Evolutionary conservation across 441 rosid species (phyloP).

Genomic region (Pelargonium myrrhifolium): DNA sequence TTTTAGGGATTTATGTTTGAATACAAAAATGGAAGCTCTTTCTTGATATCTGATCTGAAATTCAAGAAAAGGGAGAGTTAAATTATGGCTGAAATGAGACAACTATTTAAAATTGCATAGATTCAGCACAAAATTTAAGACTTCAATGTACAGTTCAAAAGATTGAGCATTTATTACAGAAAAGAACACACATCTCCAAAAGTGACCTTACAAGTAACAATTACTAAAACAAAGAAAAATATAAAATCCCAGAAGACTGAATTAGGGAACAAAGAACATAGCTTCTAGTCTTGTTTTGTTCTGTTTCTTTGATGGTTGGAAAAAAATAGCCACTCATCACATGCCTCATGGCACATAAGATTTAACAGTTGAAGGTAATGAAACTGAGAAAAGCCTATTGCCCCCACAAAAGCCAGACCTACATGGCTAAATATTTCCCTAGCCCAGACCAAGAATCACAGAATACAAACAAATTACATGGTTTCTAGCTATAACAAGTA

Average conservation of each 20-base stretch:
- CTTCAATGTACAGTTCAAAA: neutral
- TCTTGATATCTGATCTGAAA: slow-evolving; percentile 24
- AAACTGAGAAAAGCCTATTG: neutral
- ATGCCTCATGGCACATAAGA: neutral
- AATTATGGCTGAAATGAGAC: neutral
- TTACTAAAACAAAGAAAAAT: neutral
- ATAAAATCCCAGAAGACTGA: too few species aligned
- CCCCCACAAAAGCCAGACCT: neutral
- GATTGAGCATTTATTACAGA: neutral
- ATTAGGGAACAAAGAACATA: too few species aligned
- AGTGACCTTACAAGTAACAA: neutral
- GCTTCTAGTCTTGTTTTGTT: too few species aligned
- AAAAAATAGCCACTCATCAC: slow-evolving; percentile 4
- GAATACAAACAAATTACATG: slow-evolving; percentile 9
- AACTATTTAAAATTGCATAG: neutral
- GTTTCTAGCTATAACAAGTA: neutral
- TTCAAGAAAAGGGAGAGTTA: slow-evolving; percentile 10
- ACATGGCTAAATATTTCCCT: too few species aligned
- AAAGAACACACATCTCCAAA: neutral
- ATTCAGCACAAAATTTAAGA: neutral
- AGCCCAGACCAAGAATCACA: neutral
- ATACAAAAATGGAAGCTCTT: neutral
- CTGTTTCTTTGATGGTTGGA: neutral
- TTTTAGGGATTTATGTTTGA: neutral
- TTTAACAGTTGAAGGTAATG: neutral